A percentile compares a stretch with the other conserved stretches of the same genome.
phyloP scores from a whole-genome alignment of 1,284 basidiomycete species.

The Moniliophthora roreri region DNA sequence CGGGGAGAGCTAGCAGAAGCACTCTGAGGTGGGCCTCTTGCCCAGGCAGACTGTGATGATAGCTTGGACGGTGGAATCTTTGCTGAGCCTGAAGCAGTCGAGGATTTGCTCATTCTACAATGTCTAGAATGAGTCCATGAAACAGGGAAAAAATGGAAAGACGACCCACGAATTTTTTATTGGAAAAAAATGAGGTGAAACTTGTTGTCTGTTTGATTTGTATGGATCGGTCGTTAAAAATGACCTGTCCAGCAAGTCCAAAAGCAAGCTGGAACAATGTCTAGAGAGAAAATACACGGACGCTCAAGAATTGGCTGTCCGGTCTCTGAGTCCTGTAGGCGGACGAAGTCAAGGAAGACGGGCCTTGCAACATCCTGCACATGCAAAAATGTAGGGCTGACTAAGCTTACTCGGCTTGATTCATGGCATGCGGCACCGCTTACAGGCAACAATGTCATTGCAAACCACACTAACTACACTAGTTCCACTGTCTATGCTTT shows the following conservation, averaged over 20 bases:
- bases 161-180: conserved; percentile 55
- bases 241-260: conserved; percentile 88
- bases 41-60: conserved; percentile 78
- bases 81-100: conserved; percentile 59
- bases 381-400: background rate
- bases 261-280: conserved; percentile 34
- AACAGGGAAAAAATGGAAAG: conserved; percentile 12
- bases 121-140: conserved; percentile 13
- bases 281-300: conserved; percentile 14
- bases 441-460: too few species aligned
- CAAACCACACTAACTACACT: too few species aligned
- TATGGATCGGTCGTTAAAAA: conserved; percentile 76
- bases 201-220: conserved; percentile 53
- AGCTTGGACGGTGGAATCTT: conserved; percentile 66
- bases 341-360: conserved; percentile 12
- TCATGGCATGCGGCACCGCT: too few species aligned
- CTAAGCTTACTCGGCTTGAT: too few species aligned
- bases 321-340: conserved; percentile 14
- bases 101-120: conserved; percentile 83
- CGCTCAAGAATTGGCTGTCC: conserved; percentile 16
- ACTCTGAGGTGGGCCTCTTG: conserved; percentile 73
- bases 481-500: too few species aligned
- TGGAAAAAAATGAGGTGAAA: conserved; percentile 29
- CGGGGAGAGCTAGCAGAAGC: conserved; percentile 58
- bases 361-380: background rate